Evolutionary conservation across 345 rosid species (phyloP).

Genomic region (Psidium friedrichsthalianum): DNA sequence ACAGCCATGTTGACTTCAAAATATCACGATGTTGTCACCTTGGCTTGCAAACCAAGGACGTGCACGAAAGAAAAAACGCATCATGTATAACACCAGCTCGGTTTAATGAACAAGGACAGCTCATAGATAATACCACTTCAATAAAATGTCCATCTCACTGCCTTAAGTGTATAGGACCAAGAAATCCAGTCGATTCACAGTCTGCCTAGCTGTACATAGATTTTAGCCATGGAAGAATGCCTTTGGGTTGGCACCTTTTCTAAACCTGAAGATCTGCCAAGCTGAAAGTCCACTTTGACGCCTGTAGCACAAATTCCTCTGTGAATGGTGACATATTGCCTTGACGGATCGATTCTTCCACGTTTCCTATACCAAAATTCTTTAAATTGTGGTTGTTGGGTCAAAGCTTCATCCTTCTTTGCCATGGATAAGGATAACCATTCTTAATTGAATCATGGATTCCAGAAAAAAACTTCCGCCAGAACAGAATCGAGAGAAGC

Average conservation of each 20-base stretch:
- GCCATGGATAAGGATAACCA: conserved; percentile 68
- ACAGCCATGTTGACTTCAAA: too few relatives aligned
- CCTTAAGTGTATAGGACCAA: conserved; percentile 81
- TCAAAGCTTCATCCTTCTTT: conserved; percentile 58
- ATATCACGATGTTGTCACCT: too few relatives aligned
- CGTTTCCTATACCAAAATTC: conserved; percentile 81
- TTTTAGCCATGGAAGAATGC: conserved; percentile 73
- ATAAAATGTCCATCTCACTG: too few relatives aligned
- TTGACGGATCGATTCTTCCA: conserved; percentile 89
- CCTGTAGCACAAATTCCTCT: conserved; percentile 64
- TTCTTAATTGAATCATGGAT: conserved; percentile 56
- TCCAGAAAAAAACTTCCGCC: conserved; percentile 67
- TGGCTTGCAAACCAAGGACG: too few relatives aligned
- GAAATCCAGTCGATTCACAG: conserved; percentile 67
- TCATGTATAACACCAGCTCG: too few relatives aligned
- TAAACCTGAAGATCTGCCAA: conserved; percentile 61
- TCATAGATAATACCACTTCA: too few relatives aligned
- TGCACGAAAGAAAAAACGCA: too few relatives aligned
- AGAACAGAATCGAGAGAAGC: conserved; percentile 50
- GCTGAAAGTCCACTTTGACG: conserved; percentile 82
- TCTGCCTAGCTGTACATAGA: conserved; percentile 65
- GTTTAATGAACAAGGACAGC: too few relatives aligned
- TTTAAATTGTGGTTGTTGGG: conserved; percentile 43
- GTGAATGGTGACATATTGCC: conserved; percentile 60
- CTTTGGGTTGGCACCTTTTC: conserved; percentile 47